Evolutionary conservation across 2,329 filamentous ascomycete species (phyloP), one percentile per base, ranked within the genome.

Genomic region (Coleophoma eucalyptorum): DNA sequence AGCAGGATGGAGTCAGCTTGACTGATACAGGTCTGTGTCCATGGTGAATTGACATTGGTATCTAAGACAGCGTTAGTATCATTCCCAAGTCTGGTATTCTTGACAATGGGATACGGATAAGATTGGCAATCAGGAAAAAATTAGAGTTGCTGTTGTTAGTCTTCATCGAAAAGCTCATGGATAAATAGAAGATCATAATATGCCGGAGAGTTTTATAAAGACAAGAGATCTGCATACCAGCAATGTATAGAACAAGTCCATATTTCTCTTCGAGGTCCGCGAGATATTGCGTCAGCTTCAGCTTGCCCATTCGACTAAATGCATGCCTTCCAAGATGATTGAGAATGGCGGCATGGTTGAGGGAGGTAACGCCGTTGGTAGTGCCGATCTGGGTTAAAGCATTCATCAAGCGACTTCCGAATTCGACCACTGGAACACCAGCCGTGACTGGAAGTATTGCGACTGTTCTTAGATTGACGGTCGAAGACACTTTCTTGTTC

Each of bases 231-330:
- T 32, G 58, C 77, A 73, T 76, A 86, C 83, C 83, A 47, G 93
- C 94, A 51, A 99, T 86, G 65, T 99, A 99, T 7, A 99, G 77
- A 1, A 99, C 91, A 60, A 99, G 83, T 1, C 93, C 91, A 62
- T 96, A 97, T 67, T 96, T 96, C 70, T 99, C 94, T 69, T 99
- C 94, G 11, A 99, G 76, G 63, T 99, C 94, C 2, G 95, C 94
- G 46, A 99, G 79, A 64, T 99, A 99, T 59, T 99, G 93, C 1
- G 93, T 90, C 6, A 99, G 75, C 69, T 96, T 97, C 26, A 99
- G 75, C 69, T 97, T 97, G 5, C 94, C 94, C 87, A 99, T 97
- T 60, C 87, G 89, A 69, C 89, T 97, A 67, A 99, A 99, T 0
- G 95, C 94, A 69, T 99, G 91, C 56, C 94, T 87, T 26, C 95